Base-by-base conservation (phyloP, 108 stramenopile species). In the Fistulifera solaris region DNA sequence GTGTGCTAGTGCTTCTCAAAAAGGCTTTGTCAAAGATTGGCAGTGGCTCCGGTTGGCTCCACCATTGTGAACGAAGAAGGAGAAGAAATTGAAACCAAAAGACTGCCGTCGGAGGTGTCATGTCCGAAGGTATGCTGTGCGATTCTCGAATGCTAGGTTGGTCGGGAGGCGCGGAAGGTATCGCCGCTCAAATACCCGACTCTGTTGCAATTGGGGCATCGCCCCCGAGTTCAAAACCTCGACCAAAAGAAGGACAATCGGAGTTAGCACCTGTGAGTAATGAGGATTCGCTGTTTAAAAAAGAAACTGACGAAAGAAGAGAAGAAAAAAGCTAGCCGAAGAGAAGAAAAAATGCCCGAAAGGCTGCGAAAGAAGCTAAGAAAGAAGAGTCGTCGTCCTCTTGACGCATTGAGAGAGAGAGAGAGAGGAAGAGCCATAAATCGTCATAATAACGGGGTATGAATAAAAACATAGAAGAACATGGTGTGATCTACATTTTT, bases 221-320 rank as follows among this genome's bases (percentile, higher is more conserved):
- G 7, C 92, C 92, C 3, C 95, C 92, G n/a, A 45, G 72, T 1
- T 54, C 63, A 2, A 89, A 85, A 40, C 94, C 94, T 1, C 48
- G 93, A 31, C 70, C 71, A 16, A 65, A 74, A n/a, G 31, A 47
- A 26, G 61, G 40, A 12, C 48, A 35, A 25, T 53, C 41, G 2
- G 70, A 54, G 19, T 31, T 49, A 60, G 18, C 27, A 43, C 27
- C 42, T 65, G 51, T 39, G 48, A 50, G 62, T 60, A 76, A 44
- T 45, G 70, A 42, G 48, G 61, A 61, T 81, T 76, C 19, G 65
- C 86, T 54, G 89, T 85, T 71, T 83, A 89, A 49, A 89, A 49
- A 81, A 76, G 58, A 94, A 94, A 62, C 62, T 91, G 46, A 81
- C 83, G 42, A 94, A 94, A 48, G 87, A 93, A 61, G 92, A 93